phyloP scores from a whole-genome alignment of 2,329 filamentous ascomycete species.

The Fusarium albosuccineum region DNA sequence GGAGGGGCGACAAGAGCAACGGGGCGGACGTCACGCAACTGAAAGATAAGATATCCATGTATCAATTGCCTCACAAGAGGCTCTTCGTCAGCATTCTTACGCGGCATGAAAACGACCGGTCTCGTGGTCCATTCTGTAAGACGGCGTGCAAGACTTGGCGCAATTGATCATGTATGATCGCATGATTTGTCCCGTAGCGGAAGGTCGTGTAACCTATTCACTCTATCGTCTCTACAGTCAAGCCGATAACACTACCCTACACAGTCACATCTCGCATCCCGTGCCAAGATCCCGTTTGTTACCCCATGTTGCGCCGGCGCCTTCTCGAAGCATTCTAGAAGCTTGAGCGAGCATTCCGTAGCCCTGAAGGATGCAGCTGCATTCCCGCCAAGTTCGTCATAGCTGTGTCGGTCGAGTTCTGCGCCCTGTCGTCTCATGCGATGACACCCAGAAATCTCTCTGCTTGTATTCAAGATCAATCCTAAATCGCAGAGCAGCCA shows the following conservation, averaged over 20 bases:
- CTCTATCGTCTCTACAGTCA: background rate
- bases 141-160: background rate
- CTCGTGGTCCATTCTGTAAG: background rate
- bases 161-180: background rate
- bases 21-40: background rate
- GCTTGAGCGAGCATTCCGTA: background rate
- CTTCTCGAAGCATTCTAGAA: background rate
- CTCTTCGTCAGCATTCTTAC: background rate
- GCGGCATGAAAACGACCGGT: background rate
- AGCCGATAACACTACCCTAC: background rate
- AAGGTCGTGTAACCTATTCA: background rate
- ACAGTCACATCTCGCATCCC: background rate
- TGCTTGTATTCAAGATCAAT: background rate
- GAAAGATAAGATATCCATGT: conserved; percentile 16
- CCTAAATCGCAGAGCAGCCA: background rate
- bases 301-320: background rate
- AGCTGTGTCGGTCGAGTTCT: background rate
- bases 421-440: background rate
- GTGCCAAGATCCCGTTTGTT: too few species aligned
- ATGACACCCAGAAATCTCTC: background rate
- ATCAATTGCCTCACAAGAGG: background rate
- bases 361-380: background rate
- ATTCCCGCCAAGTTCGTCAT: background rate
- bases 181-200: background rate
- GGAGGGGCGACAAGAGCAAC: conserved; percentile 24